A percentile compares a stretch with the other conserved stretches of the same genome.
Conservation (phyloP, 2,329 filamentous ascomycete genomes). For the Incumbomyces lentus region DNA sequence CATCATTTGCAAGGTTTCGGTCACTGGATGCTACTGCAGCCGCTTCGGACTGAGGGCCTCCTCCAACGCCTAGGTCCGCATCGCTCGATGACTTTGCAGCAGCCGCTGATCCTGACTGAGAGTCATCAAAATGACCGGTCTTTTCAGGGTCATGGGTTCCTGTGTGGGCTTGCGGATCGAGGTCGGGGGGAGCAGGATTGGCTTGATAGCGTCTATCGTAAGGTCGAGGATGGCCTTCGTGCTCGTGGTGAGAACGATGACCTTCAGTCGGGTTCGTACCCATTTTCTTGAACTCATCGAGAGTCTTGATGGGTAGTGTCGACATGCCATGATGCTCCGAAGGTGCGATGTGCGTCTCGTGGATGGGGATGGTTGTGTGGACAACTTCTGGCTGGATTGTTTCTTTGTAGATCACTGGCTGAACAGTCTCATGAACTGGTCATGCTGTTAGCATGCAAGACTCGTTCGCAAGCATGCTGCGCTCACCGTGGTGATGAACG, state of each 20-base stretch:
- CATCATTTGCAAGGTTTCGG: too few relatives aligned
- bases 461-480: conserved; percentile 45
- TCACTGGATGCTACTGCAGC: too few relatives aligned
- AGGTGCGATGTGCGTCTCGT: conserved; percentile 59
- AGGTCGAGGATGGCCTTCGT: conserved; percentile 37
- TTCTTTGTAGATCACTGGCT: conserved; percentile 61
- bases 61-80: too few relatives aligned
- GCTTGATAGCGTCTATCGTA: conserved; percentile 1
- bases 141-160: background rate
- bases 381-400: conserved; percentile 45
- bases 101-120: too few relatives aligned
- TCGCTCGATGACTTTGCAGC: too few relatives aligned
- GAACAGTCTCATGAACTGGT: conserved; percentile 53
- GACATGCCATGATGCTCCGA: conserved; percentile 56
- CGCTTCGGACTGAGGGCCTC: too few relatives aligned
- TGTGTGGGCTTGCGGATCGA: background rate
- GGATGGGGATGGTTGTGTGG: conserved; percentile 60
- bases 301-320: conserved; percentile 50
- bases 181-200: background rate
- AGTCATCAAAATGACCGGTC: background rate
- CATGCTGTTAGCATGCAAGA: background rate
- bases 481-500: conserved; percentile 46
- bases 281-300: conserved; percentile 51
- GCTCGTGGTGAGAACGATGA: conserved; percentile 28
- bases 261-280: conserved; percentile 43